A percentile compares a stretch with the other conserved stretches of the same genome.
Conservation (phyloP, 108 stramenopile species). For the Epipyxis sp. region DNA sequence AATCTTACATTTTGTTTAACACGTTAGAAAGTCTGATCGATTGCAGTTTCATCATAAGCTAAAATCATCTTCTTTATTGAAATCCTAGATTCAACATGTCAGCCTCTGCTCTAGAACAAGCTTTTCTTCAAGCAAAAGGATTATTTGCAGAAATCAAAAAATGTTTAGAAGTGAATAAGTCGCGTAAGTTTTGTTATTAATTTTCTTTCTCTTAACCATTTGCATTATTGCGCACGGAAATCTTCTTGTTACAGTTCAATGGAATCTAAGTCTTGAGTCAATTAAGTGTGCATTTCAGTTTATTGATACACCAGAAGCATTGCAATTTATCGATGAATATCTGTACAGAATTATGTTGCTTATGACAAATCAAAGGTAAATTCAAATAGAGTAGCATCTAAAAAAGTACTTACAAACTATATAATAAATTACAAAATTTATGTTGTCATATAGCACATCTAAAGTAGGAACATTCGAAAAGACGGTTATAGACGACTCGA, state of each 20-base stretch:
- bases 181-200: background rate
- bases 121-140: too few relatives aligned
- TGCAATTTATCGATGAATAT: background rate
- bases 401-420: background rate
- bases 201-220: background rate
- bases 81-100: too few relatives aligned
- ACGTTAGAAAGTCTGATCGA: too few relatives aligned
- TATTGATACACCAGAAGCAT: background rate
- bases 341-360: background rate
- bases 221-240: background rate
- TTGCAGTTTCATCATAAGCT: too few relatives aligned
- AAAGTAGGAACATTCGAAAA: background rate
- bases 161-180: background rate
- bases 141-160: background rate
- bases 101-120: too few relatives aligned
- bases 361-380: background rate
- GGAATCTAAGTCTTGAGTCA: background rate
- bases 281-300: background rate
- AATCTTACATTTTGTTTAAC: too few relatives aligned
- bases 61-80: too few relatives aligned
- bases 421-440: background rate
- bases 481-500: background rate
- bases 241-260: background rate
- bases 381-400: background rate
- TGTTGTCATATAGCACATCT: background rate